Evolutionary conservation across 192 early-diverging fungal species (phyloP).

Genomic region (Backusella australiensis): DNA sequence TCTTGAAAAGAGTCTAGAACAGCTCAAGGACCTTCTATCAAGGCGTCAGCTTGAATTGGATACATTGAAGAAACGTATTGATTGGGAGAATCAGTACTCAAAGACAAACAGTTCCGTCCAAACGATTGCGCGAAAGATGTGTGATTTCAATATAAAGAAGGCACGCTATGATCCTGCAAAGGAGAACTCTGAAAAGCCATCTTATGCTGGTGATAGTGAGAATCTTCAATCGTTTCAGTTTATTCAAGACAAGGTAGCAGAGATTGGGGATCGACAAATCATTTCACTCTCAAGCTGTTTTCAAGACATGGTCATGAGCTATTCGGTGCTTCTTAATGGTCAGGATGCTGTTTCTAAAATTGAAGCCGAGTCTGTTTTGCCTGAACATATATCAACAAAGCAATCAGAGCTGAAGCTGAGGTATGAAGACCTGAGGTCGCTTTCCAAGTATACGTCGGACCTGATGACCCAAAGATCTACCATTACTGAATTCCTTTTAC

Average conservation of each 20-base stretch:
- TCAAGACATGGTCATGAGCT: slow-evolving; percentile 23
- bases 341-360: slow-evolving; percentile 1
- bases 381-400: slow-evolving; percentile 7
- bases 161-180: slow-evolving; percentile 16
- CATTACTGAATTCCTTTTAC: slow-evolving; percentile 30
- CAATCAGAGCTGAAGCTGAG: slow-evolving; percentile 22
- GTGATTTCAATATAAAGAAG: slow-evolving; percentile 36
- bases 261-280: slow-evolving; percentile 30
- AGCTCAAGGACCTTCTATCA: slow-evolving; percentile 7
- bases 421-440: slow-evolving; percentile 6
- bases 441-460: slow-evolving; percentile 21
- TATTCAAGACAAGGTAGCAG: slow-evolving; percentile 19
- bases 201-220: slow-evolving; percentile 22
- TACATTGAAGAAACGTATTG: slow-evolving; percentile 15
- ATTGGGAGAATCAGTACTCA: slow-evolving; percentile 29
- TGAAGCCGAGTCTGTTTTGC: background rate
- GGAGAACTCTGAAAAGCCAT: slow-evolving; percentile 24
- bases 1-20: slow-evolving; percentile 15
- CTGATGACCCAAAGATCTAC: slow-evolving; percentile 26
- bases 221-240: slow-evolving; percentile 20
- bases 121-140: slow-evolving; percentile 30
- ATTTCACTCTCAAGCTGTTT: slow-evolving; percentile 9
- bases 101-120: slow-evolving; percentile 28
- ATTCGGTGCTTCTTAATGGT: slow-evolving; percentile 1
- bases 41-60: slow-evolving; percentile 20